phyloP scores from a whole-genome alignment of 192 early-diverging fungal species.

The Oehlia diaphana region DNA sequence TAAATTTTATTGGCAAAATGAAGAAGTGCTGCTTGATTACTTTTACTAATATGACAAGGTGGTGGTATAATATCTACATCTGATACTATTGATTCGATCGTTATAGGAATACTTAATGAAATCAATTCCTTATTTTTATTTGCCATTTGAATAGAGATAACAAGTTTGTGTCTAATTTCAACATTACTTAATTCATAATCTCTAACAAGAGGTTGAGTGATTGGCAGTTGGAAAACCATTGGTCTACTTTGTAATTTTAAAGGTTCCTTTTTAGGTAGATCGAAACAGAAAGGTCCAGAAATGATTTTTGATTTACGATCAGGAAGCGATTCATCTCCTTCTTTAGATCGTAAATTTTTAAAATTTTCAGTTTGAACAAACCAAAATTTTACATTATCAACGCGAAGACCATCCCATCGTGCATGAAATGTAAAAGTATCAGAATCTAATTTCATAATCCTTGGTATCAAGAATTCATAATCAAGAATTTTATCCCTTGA shows the following conservation, averaged over 20 bases:
- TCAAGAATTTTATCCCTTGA: not conserved
- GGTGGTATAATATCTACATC: not conserved
- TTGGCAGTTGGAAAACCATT: slow-evolving; percentile 3
- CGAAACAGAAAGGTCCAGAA: slow-evolving; percentile 9
- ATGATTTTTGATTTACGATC: not conserved
- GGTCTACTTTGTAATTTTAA: slow-evolving; percentile 22
- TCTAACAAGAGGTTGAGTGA: not conserved
- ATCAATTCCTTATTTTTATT: not conserved
- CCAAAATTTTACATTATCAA: slow-evolving; percentile 4
- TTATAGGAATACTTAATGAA: not conserved
- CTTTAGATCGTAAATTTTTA: not conserved
- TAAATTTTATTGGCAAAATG: slow-evolving; percentile 6
- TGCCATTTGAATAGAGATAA: slow-evolving; percentile 1
- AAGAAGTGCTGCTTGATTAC: not conserved
- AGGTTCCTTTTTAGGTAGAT: slow-evolving; percentile 8
- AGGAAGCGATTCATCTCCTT: not conserved
- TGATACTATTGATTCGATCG: not conserved
- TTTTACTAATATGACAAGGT: not conserved
- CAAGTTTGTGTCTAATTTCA: slow-evolving; percentile 6
- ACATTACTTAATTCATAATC: not conserved
- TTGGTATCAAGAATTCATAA: slow-evolving; percentile 16
- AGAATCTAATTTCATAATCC: not conserved
- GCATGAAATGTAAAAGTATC: not conserved
- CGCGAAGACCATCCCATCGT: slow-evolving; percentile 15
- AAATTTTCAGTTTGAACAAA: slow-evolving; percentile 15